phyloP scores from a whole-genome alignment of 805 yeast species.

The Lipomyces japonicus region DNA sequence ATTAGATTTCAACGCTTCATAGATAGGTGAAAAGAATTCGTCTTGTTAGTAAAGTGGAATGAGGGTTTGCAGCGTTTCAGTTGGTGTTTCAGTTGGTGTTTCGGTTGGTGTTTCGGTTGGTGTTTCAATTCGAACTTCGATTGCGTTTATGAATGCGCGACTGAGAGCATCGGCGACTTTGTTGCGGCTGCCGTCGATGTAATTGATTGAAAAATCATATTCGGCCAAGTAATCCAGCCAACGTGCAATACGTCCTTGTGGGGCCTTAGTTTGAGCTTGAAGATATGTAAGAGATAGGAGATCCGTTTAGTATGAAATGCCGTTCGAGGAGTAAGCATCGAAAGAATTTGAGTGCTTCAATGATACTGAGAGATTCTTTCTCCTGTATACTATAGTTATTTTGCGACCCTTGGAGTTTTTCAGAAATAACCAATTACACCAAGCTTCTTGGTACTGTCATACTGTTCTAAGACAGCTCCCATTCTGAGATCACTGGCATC shows the following conservation, averaged over 20 bases:
- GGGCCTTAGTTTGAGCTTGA: slow-evolving; percentile 4
- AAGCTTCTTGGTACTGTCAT: background rate
- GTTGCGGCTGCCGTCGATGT: slow-evolving; percentile 12
- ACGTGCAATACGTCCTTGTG: slow-evolving; percentile 17
- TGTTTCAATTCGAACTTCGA: background rate
- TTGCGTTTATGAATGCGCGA: background rate
- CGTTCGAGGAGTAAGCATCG: slow-evolving; percentile 10
- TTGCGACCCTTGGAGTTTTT: slow-evolving; percentile 8
- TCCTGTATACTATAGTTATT: slow-evolving; percentile 12
- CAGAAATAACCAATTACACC: slow-evolving; percentile 17
- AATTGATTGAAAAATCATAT: slow-evolving; percentile 14
- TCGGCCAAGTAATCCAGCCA: slow-evolving; percentile 21
- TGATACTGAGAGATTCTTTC: slow-evolving; percentile 14
- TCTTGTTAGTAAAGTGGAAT: background rate
- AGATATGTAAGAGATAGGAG: slow-evolving; percentile 9
- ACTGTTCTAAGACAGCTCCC: slow-evolving; percentile 26
- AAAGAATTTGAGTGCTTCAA: slow-evolving; percentile 14
- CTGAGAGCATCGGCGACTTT: slow-evolving; percentile 26
- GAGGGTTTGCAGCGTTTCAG: background rate
- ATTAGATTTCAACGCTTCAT: background rate
- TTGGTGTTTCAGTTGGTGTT: background rate
- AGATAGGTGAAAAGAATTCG: background rate
- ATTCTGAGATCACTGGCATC: slow-evolving; percentile 14
- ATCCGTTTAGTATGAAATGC: slow-evolving; percentile 16
- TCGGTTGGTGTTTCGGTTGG: background rate